Evolutionary conservation across 768 basidiomycete genomes (phyloP), one percentile per base, ranked within the genome.

Genomic region (Cystofilobasidium macerans): DNA sequence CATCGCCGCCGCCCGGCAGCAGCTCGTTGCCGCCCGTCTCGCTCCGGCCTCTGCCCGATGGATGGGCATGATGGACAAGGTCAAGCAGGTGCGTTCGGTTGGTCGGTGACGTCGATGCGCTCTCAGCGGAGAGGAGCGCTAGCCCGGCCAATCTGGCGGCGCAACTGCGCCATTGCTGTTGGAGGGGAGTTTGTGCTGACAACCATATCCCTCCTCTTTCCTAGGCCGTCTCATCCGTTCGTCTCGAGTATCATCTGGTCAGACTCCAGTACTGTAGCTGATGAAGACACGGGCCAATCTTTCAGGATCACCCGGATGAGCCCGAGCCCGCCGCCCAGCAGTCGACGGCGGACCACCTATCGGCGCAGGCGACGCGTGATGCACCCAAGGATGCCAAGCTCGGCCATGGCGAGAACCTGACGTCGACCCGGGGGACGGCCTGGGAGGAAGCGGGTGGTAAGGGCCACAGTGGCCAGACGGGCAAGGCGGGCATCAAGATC

Each of bases 51-150:
- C 45, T 24, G 22, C 22, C n/a, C 11, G 51, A 13, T 54, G 28
- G 28, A 54, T 54, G 51, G 20, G 51, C 51, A 6, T 54, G 28
- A 16, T 54, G 18, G 51, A 54, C 51, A 54, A 54, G 51, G 51
- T 30, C 28, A 54, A 54, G 51, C 18, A 54, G 28, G 51, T 54
- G 28, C 51, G 51, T 54, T 14, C n/a, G 4, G 3, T 14, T 32
- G 22, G 1, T 20, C 18, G 42, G 12, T 18, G 42, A 5, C 4
- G 42, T 7, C 9, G 14, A 18, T 5, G 12, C 18, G 42, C 42
- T 8, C 42, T 18, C 14, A 5, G 12, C 18, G 36, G 36, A 38
- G 36, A 14, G 36, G 36, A 14, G 22, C n/a, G 9, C 14, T n/a
- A n/a, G 13, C 22, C 22, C 20, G n/a, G 24, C 22, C 22, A 16